phyloP scores from a whole-genome alignment of 2,329 filamentous ascomycete genomes.

The Gnomoniopsis sp. region DNA sequence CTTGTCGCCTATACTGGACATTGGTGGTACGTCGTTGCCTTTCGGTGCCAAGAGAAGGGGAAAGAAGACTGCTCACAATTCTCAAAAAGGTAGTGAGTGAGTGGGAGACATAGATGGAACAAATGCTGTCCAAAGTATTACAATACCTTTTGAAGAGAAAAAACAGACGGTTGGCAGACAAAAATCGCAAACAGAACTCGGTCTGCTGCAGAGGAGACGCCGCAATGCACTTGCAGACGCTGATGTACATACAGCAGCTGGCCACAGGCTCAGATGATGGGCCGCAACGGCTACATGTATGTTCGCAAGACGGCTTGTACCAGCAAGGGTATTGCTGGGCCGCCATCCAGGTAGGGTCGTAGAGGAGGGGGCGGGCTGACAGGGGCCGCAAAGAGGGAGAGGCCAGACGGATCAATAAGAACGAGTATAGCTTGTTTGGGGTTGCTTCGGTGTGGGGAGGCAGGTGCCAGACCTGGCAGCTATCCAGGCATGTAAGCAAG shows the following conservation, averaged over 20 bases:
- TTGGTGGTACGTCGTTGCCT: neutral
- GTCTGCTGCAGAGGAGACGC: conserved; percentile 29
- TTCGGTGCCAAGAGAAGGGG: neutral
- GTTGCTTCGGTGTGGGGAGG: conserved; percentile 15
- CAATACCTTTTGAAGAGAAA: neutral
- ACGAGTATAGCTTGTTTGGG: conserved; percentile 9
- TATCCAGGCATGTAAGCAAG: conserved; percentile 7
- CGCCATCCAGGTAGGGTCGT: conserved; percentile 15
- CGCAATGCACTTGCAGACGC: conserved; percentile 27
- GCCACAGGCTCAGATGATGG: conserved; percentile 27
- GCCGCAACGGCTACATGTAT: conserved; percentile 30
- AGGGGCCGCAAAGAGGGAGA: conserved; percentile 25
- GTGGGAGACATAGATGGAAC: conserved; percentile 8
- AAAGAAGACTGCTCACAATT: conserved; percentile 10
- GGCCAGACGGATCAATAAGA: conserved; percentile 22
- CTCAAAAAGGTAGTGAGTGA: neutral
- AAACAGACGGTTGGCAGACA: neutral
- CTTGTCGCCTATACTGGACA: neutral
- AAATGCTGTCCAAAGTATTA: conserved; percentile 2
- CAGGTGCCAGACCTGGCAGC: conserved; percentile 14
- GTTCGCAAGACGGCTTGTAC: conserved; percentile 38
- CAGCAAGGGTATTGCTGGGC: conserved; percentile 29
- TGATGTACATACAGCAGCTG: conserved; percentile 21
- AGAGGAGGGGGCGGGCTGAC: conserved; percentile 21
- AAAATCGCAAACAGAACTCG: neutral